Evolutionary conservation across 2,329 filamentous ascomycete species (phyloP).

Genomic region (Thielaviopsis populi): DNA sequence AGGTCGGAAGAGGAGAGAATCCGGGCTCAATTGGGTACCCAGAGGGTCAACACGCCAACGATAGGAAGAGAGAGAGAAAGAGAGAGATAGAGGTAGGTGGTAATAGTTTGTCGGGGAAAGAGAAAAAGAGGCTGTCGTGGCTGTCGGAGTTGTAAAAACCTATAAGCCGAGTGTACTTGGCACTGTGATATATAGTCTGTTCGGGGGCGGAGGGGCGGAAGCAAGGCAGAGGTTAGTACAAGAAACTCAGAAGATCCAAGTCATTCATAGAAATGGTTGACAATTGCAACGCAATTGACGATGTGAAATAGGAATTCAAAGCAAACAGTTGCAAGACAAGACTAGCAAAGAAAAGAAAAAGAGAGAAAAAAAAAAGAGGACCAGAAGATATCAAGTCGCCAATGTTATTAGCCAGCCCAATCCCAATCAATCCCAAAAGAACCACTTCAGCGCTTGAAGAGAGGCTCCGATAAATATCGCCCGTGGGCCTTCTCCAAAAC

Average conservation of each 20-base stretch:
- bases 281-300: slow-evolving; percentile 4
- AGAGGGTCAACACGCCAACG: background rate
- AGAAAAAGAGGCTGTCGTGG: too few species aligned
- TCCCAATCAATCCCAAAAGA: background rate
- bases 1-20: background rate
- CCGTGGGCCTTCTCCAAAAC: slow-evolving; percentile 1
- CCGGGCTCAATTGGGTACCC: background rate
- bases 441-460: slow-evolving; percentile 8
- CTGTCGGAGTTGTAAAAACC: background rate
- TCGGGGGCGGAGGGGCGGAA: background rate
- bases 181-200: slow-evolving; percentile 2
- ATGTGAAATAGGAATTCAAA: slow-evolving; percentile 7
- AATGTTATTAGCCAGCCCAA: slow-evolving; percentile 11
- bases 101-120: too few species aligned
- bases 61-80: background rate
- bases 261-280: slow-evolving; percentile 1
- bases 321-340: slow-evolving; percentile 5
- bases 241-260: background rate
- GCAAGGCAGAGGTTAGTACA: background rate
- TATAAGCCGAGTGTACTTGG: background rate
- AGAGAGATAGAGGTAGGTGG: background rate
- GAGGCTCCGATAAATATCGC: slow-evolving; percentile 8
- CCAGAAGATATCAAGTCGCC: slow-evolving; percentile 4
- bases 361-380: background rate
- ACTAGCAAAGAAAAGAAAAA: slow-evolving; percentile 6